phyloP scores from a whole-genome alignment of 768 basidiomycete genomes.

The Daedaleopsis sinensis region DNA sequence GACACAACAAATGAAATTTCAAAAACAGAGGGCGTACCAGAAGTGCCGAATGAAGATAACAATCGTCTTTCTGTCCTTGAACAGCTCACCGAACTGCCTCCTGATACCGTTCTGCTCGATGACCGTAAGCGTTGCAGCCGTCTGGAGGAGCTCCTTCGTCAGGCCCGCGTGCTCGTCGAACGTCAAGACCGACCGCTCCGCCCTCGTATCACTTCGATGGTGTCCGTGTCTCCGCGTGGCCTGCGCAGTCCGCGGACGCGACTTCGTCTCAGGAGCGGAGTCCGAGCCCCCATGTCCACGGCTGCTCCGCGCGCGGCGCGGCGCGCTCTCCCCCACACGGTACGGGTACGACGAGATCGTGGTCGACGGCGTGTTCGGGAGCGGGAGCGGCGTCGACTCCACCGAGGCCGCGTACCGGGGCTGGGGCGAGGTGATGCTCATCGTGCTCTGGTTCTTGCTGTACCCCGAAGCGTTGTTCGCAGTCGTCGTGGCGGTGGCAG shows the following conservation, averaged over 20 bases:
- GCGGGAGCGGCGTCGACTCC: slow-evolving; percentile 21
- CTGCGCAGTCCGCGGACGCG: not conserved
- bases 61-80: slow-evolving; percentile 59
- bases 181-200: slow-evolving; percentile 8
- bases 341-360: slow-evolving; percentile 24
- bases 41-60: slow-evolving; percentile 90
- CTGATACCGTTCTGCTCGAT: slow-evolving; percentile 68
- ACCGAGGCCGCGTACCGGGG: slow-evolving; percentile 18
- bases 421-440: slow-evolving; percentile 3
- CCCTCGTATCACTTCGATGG: not conserved
- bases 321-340: not conserved
- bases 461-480: not conserved
- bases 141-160: slow-evolving; percentile 54
- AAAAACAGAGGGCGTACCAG: slow-evolving; percentile 46
- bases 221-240: slow-evolving; percentile 1
- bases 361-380: slow-evolving; percentile 22
- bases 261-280: not conserved
- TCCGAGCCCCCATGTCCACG: slow-evolving; percentile 7
- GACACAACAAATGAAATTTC: slow-evolving; percentile 3
- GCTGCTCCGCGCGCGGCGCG: not conserved
- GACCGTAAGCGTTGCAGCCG: slow-evolving; percentile 64
- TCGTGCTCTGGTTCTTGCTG: slow-evolving; percentile 9
- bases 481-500: not conserved
- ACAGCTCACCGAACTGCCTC: slow-evolving; percentile 70
- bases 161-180: slow-evolving; percentile 55